phyloP scores from a whole-genome alignment of 768 basidiomycete species.

The Agaricus bisporus region DNA sequence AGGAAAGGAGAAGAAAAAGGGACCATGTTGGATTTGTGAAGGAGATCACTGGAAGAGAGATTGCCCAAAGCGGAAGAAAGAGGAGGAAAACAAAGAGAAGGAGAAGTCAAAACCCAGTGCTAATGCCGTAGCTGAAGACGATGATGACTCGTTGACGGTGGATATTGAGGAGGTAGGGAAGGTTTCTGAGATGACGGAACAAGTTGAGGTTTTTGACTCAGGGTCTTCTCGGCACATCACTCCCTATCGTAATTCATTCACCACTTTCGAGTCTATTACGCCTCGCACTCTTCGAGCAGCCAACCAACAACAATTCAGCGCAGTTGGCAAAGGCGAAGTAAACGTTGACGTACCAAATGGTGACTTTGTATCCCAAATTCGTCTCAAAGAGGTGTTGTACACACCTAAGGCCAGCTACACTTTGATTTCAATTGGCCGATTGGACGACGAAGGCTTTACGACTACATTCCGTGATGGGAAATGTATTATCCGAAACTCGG shows the following conservation, averaged over 20 bases:
- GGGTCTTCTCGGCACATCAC: conserved; percentile 23
- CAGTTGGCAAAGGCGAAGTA: too few relatives aligned
- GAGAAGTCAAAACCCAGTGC: neutral
- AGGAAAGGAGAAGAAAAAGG: conserved; percentile 13
- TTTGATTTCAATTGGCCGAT: too few relatives aligned
- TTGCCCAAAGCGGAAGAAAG: neutral
- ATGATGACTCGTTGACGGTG: neutral
- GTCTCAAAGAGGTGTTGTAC: too few relatives aligned
- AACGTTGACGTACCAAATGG: conserved; percentile 25
- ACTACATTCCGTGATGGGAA: neutral
- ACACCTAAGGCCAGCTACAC: too few relatives aligned
- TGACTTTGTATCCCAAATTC: too few relatives aligned
- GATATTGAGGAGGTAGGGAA: neutral
- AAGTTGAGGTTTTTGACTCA: conserved; percentile 21
- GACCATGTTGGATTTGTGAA: conserved; percentile 10
- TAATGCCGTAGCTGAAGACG: neutral
- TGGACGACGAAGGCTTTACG: too few relatives aligned
- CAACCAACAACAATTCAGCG: conserved; percentile 24
- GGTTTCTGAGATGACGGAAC: neutral
- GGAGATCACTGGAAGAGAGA: neutral
- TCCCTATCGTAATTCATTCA: conserved; percentile 20
- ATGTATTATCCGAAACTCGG: conserved; percentile 17
- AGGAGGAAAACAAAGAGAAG: neutral
- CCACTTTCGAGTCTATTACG: conserved; percentile 16
- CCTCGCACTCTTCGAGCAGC: conserved; percentile 21